Evolutionary conservation across 352 stramenopile genomes (phyloP).

Genomic region (Lagenidium giganteum): DNA sequence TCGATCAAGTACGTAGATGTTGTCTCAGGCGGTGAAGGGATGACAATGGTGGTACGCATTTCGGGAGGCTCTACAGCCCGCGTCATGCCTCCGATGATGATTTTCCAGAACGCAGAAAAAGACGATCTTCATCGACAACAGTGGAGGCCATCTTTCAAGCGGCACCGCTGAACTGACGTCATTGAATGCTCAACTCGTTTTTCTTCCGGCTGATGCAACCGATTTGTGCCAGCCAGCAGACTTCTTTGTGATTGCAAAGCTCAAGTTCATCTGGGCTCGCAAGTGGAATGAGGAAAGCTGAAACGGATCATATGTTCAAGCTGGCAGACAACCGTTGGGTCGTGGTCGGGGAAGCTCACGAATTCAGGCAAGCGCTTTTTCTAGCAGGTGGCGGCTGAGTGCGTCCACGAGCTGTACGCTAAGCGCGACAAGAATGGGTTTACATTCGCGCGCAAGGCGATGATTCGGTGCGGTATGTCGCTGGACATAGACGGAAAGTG

Average conservation of each 20-base stretch:
- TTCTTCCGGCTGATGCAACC: conserved; percentile 1
- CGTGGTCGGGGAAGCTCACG: conserved; percentile 24
- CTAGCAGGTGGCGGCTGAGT: conserved; percentile 14
- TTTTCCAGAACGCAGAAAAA: conserved; percentile 16
- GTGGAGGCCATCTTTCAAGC: conserved; percentile 1
- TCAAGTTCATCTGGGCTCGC: conserved; percentile 19
- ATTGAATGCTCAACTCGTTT: too few species aligned
- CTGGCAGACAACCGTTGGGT: conserved; percentile 28
- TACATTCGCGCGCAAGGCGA: conserved; percentile 23
- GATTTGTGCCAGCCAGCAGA: conserved; percentile 18
- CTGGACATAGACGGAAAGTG: conserved; percentile 3
- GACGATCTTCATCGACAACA: conserved; percentile 4
- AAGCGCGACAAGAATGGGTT: conserved; percentile 15
- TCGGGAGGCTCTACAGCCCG: conserved; percentile 6
- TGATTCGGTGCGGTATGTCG: conserved; percentile 22
- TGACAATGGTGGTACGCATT: conserved; percentile 25
- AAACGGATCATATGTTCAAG: conserved; percentile 12
- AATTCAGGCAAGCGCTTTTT: conserved; percentile 24
- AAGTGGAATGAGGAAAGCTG: conserved; percentile 26
- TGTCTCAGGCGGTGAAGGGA: conserved; percentile 17
- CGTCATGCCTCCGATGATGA: conserved; percentile 25
- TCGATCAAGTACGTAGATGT: conserved; percentile 23
- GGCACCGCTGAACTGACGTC: too few species aligned
- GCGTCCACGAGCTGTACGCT: conserved; percentile 14
- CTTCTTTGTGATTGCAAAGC: conserved; percentile 26